phyloP scores from a whole-genome alignment of 495 filamentous ascomycete genomes.

The Sordaria brevicollis region DNA sequence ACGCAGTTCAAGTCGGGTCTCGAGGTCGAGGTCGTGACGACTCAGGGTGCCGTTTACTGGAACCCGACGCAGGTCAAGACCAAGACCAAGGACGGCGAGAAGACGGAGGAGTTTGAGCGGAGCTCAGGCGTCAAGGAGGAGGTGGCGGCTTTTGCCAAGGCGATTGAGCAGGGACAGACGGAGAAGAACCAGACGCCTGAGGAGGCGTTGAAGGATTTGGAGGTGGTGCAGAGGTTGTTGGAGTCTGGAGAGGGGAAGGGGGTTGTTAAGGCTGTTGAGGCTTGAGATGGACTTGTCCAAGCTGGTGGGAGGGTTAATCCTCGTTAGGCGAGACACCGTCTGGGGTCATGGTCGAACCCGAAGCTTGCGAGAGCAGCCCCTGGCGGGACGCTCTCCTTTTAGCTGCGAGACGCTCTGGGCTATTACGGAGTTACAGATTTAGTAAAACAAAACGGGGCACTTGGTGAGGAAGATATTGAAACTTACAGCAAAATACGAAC shows the following conservation, averaged over 20 bases:
- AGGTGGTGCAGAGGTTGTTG: conserved; percentile 54
- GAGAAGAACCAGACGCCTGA: conserved; percentile 48
- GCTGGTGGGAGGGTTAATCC: neutral
- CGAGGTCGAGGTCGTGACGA: conserved; percentile 44
- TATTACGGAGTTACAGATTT: neutral
- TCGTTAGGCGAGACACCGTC: neutral
- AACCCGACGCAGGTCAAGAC: conserved; percentile 22
- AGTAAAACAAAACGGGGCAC: no score
- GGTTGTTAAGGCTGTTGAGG: conserved; percentile 6
- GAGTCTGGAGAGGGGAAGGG: conserved; percentile 48
- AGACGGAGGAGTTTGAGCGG: conserved; percentile 39
- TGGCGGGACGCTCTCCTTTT: neutral
- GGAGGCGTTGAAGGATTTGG: conserved; percentile 60
- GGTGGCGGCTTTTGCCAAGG: conserved; percentile 51
- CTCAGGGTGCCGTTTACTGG: conserved; percentile 41
- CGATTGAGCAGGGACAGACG: conserved; percentile 33
- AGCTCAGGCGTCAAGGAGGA: conserved; percentile 55
- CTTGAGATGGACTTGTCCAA: neutral
- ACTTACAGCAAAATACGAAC: neutral
- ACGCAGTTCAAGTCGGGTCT: conserved; percentile 43
- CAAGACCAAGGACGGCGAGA: conserved; percentile 18
- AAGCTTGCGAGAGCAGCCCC: neutral
- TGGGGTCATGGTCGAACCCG: neutral
- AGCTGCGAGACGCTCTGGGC: neutral
- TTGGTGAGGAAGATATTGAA: no score